Percentiles rank a stretch among this genome's conserved stretches.
phyloP scores from a whole-genome alignment of 192 early-diverging fungal species.

The Obelidium mucronatum region DNA sequence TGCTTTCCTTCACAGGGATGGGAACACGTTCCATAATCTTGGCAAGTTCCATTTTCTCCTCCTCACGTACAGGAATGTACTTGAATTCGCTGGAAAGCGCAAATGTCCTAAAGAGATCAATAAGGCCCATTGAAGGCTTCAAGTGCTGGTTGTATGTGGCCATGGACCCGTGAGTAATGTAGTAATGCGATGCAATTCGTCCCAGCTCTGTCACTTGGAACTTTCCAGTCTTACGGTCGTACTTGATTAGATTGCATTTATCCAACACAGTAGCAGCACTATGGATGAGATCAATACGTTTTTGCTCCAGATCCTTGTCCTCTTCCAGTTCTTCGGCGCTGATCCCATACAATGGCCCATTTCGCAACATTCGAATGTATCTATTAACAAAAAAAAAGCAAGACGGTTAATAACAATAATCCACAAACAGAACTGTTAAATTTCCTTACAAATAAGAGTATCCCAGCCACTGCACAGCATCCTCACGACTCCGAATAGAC shows the following conservation, averaged over 20 bases:
- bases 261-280: slow-evolving; percentile 86
- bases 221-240: slow-evolving; percentile 89
- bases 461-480: slow-evolving; percentile 95
- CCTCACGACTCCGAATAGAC: slow-evolving; percentile 87
- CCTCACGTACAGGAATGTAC: slow-evolving; percentile 91
- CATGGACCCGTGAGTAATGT: slow-evolving; percentile 92
- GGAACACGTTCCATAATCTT: slow-evolving; percentile 93
- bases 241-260: slow-evolving; percentile 92
- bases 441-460: slow-evolving; percentile 85
- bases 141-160: slow-evolving; percentile 92
- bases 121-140: slow-evolving; percentile 87
- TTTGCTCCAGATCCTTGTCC: slow-evolving; percentile 82
- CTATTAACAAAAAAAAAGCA: neutral
- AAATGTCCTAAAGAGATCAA: slow-evolving; percentile 91
- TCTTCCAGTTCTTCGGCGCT: slow-evolving; percentile 70
- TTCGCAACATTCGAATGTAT: slow-evolving; percentile 95
- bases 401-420: neutral
- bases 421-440: neutral
- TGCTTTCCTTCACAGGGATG: slow-evolving; percentile 91
- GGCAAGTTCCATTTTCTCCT: slow-evolving; percentile 90
- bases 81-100: slow-evolving; percentile 92
- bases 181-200: slow-evolving; percentile 96
- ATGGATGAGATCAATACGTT: slow-evolving; percentile 90
- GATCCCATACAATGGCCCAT: slow-evolving; percentile 87
- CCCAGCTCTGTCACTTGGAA: slow-evolving; percentile 92